Evolutionary conservation across 768 basidiomycete genomes (phyloP).

Genomic region (Kwoniella dendrophila): DNA sequence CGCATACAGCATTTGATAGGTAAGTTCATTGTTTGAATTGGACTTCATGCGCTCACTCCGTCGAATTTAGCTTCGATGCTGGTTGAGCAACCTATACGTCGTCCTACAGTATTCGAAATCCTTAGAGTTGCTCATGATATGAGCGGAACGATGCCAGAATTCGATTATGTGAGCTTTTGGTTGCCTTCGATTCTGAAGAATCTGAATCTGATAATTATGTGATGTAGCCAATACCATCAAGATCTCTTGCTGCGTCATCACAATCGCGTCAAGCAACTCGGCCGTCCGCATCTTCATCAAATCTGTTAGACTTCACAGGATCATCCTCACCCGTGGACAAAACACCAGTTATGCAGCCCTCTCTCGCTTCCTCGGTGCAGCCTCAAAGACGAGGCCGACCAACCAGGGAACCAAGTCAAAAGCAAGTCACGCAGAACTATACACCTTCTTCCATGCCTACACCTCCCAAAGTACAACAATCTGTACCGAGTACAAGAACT

Average conservation of each 20-base stretch:
- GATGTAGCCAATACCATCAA: conserved; percentile 34
- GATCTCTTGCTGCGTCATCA: conserved; percentile 25
- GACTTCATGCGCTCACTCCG: background rate
- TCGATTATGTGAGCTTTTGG: conserved; percentile 63
- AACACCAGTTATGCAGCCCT: conserved; percentile 29
- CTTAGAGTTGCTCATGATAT: conserved; percentile 79
- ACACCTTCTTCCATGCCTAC: conserved; percentile 18
- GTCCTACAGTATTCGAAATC: conserved; percentile 85
- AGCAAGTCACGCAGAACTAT: conserved; percentile 10
- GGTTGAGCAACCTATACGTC: conserved; percentile 79
- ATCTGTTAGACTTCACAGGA: conserved; percentile 46
- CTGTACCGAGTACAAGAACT: background rate
- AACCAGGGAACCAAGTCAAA: conserved; percentile 35
- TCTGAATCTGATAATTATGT: background rate
- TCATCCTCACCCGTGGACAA: conserved; percentile 22
- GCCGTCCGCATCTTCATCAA: conserved; percentile 29
- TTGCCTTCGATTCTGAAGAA: background rate
- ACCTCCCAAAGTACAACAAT: conserved; percentile 12
- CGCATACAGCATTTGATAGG: conserved; percentile 82
- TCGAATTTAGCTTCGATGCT: conserved; percentile 79
- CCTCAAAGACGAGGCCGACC: conserved; percentile 54
- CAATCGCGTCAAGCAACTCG: conserved; percentile 21
- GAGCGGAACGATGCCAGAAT: conserved; percentile 81
- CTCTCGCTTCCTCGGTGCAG: conserved; percentile 41
- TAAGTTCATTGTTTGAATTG: conserved; percentile 56